Evolutionary conservation across 2,329 filamentous ascomycete species (phyloP), one percentile per base, ranked within the genome.

Genomic region (Phialocephala subalpina): DNA sequence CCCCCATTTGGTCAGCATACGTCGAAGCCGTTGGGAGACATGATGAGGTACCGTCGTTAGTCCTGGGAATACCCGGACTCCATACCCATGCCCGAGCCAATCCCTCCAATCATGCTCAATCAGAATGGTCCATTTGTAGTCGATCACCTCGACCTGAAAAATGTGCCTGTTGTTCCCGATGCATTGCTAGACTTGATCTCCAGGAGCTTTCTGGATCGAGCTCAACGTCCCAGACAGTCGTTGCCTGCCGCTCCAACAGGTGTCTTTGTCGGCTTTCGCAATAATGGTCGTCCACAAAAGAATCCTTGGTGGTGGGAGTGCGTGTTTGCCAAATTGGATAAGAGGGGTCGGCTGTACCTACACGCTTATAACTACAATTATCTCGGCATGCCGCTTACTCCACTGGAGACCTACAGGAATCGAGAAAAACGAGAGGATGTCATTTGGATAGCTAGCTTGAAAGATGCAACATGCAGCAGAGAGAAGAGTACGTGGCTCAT

Each of bases 251-350:
- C 55, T 57, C n/a, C 29, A 38, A n/a, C 29, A 20, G 29, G 55
- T 36, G 55, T 57, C 18, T 57, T 57, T 27, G 33, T 57, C 55
- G 29, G 27, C 3, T 57, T 57, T 22, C 25, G 29, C n/a, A 35
- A 29, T 16, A 11, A 36, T 4, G 55, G 55, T 2, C 16, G 29
- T 18, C 55, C 29, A n/a, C 29, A 35, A 36, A 36, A 57, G 55
- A 57, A 57, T 22, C 29, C 55, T 8, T 57, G 55, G 55, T 57
- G 55, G 55, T 57, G 29, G 29, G 55, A 57, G 29, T 36, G 33
- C 14, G 55, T 57, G 3, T 40, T 36, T 36, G 55, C 55, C 9
- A 57, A 38, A 36, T 35, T 57, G 18, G 29, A 57, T 16, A 36
- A 35, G 55, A 57, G 29, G 18, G 55, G 55, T 8, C 33, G 33